Conservation (phyloP, 768 basidiomycete genomes). For the Leccinum arenicola region DNA sequence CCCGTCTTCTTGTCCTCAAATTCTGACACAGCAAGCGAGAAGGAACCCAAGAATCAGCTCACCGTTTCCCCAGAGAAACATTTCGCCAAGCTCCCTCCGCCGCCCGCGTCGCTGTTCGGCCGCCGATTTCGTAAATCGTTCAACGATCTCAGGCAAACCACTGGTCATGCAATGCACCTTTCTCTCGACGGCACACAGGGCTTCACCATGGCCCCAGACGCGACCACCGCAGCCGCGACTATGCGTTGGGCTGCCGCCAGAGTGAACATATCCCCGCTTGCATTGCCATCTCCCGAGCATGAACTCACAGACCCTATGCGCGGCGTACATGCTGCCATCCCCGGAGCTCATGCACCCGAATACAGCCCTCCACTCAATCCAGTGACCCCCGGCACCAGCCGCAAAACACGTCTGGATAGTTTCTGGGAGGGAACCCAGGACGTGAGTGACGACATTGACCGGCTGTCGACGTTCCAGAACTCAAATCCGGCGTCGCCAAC, state of each 20-base stretch:
- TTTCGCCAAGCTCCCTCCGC: conserved; percentile 25
- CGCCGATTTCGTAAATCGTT: conserved; percentile 48
- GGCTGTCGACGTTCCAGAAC: conserved; percentile 23
- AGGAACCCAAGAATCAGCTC: conserved; percentile 17
- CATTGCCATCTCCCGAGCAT: conserved; percentile 86
- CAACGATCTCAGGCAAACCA: conserved; percentile 39
- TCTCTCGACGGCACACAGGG: conserved; percentile 29
- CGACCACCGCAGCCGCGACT: conserved; percentile 70
- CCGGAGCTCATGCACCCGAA: conserved; percentile 50
- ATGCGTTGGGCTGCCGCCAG: conserved; percentile 84
- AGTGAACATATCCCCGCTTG: conserved; percentile 81
- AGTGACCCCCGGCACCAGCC: conserved; percentile 45
- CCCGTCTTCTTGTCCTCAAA: conserved; percentile 9
- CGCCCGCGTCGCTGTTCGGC: conserved; percentile 26
- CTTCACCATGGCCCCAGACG: conserved; percentile 43
- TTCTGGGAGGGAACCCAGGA: conserved; percentile 81
- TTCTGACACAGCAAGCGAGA: conserved; percentile 16
- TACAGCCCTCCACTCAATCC: conserved; percentile 36
- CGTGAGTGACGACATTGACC: conserved; percentile 40
- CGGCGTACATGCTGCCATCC: conserved; percentile 62
- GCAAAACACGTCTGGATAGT: conserved; percentile 58
- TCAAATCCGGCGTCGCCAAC: conserved; percentile 25
- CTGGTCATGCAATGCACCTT: conserved; percentile 26
- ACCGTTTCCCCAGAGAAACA: conserved; percentile 27
- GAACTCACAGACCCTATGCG: conserved; percentile 92